These are phyloP conservation scores for Butyriboletus loyo DNA, from an alignment of 768 basidiomycete genomes.

Conservation along the genomic window DNA sequence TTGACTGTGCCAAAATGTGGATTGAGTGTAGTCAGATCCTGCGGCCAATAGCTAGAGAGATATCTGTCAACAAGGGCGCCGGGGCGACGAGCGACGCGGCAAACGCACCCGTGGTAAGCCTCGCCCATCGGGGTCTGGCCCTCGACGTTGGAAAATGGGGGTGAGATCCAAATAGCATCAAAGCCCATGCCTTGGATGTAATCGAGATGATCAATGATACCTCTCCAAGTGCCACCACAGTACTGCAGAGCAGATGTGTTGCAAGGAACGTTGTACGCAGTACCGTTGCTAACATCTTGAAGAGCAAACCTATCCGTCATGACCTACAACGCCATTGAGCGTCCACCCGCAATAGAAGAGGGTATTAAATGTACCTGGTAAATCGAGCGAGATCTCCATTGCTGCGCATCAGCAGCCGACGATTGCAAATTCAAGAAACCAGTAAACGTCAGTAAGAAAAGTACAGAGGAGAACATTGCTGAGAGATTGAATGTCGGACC, in stretches of 20 bases:
- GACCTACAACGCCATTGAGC: constrained; percentile 29
- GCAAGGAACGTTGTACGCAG: constrained; percentile 37
- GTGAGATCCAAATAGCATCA: constrained; percentile 59
- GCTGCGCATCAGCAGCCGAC: constrained; percentile 40
- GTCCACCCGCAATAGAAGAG: not conserved
- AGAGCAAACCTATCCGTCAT: constrained; percentile 64
- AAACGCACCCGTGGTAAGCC: constrained; percentile 52
- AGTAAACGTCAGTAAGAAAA: constrained; percentile 10
- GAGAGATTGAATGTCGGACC: not conserved
- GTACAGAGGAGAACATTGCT: constrained; percentile 7
- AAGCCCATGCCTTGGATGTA: constrained; percentile 65
- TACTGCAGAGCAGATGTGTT: constrained; percentile 46
- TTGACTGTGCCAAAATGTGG: constrained; percentile 48
- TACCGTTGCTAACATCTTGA: constrained; percentile 31
- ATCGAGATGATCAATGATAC: constrained; percentile 52
- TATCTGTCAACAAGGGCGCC: not conserved
- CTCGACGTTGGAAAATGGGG: constrained; percentile 48
- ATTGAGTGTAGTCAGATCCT: constrained; percentile 48
- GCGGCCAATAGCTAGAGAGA: constrained; percentile 48
- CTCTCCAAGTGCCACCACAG: constrained; percentile 58
- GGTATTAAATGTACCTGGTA: constrained; percentile 41
- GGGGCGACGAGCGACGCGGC: not conserved
- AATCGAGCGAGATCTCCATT: constrained; percentile 52
- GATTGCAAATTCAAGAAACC: constrained; percentile 8
- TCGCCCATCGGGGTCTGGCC: constrained; percentile 48